Base-by-base conservation (phyloP, 805 yeast species). In the Candida nemodendra region DNA sequence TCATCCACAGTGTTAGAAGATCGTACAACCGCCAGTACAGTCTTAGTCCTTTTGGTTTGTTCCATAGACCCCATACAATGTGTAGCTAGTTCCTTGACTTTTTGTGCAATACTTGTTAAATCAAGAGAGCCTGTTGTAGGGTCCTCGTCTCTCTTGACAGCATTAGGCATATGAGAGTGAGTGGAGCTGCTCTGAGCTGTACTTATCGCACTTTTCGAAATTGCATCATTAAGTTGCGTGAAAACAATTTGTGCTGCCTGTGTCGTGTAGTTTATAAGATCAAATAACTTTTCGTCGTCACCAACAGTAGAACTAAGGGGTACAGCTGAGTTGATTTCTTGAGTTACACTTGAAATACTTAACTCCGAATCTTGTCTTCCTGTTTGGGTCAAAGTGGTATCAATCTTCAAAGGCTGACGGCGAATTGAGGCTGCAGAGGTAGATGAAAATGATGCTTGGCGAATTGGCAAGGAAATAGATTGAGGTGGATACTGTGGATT, bases 61-160 rank as follows among this genome's bases (percentile, higher is more conserved):
- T 87, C 95, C 74, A 84, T 81, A 1, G 95, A 85, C 14, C 78
- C 68, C 38, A 84, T 76, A 56, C 95, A 88, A 9, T 86, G 83
- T 31, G 69, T 72, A 0, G 95, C 82, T 33, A 90, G 67, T 33
- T 88, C 96, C 48, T 81, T 80, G 22, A 88, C 83, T 49, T 81
- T 83, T 5, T 71, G 54, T 1, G 85, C 80, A 23, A 79, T 71
- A 4, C 59, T 55, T 18, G 42, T 32, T 18, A 39, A 34, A 4
- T 36, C 41, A n/a, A 34, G 34, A 16, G 16, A 26, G 8, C 32
- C 36, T 11, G 19, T 30, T 18, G 37, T 19, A 22, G 22, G 19
- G 5, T 28, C n/a, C 31, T 36, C 31, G 9, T 26, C 30, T 21
- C 19, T 18, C 8, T 16, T 6, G 2, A 11, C 31, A 18, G 30